Base-by-base conservation (phyloP, 352 stramenopile genomes). In the Phytophthora hybrid region DNA sequence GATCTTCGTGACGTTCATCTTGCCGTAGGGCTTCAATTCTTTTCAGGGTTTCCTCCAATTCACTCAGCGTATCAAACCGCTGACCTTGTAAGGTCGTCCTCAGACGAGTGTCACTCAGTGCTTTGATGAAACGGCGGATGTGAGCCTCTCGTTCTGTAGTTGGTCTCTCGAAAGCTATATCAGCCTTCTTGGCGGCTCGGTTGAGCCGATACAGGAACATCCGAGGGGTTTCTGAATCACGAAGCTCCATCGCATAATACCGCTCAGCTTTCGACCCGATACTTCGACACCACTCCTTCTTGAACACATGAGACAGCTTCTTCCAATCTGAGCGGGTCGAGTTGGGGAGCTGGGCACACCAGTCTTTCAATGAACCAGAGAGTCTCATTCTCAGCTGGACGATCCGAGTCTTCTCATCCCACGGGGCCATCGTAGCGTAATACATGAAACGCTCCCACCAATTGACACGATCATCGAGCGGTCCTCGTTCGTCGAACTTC, bases 371-470 rank as follows among this genome's bases (percentile, higher is more conserved):
- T 0, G 37, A 51, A 11, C 56, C 32, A 7, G 19, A 39, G 16
- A 62, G 32, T 37, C 56, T 62, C 56, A 62, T 51, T 13, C 37
- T 13, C 5, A 46, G 37, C 37, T n/a, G 37, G 3, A n/a, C 10
- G 0, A 46, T 5, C 10, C 37, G 32, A 21, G 56, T 63, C 21
- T 52, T 51, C 11, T 63, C 21, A 14, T 63, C 56, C 37, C 37
- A 41, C 9, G 56, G 37, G 4, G 56, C 37, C 37, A 63, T 63
- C 0, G 37, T 53, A 11, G 37, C 56, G 3, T 53, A 53, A 21
- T 63, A 37, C 56, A 63, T 63, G 56, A 63, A 63, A 8, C 56
- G 37, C 23, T 63, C 37, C 37, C 56, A 63, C 56, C 56, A 53
- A 13, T 63, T 52, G 5, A 51, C 56, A 8, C 56, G 56, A 8